Evolutionary conservation across 2,329 filamentous ascomycete species (phyloP).

Genomic region (Graphilbum sp.): DNA sequence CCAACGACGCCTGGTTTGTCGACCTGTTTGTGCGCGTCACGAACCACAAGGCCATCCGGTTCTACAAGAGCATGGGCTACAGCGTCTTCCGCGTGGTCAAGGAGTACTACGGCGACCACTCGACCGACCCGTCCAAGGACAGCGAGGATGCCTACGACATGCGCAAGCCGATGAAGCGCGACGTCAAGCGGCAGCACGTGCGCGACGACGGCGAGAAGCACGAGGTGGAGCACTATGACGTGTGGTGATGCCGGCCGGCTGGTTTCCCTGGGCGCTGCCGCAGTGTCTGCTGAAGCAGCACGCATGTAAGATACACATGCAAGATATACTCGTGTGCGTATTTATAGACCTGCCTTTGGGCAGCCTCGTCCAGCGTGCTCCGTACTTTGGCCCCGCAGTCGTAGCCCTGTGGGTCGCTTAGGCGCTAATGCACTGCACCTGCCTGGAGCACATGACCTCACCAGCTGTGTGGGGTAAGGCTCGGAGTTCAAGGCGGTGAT

Average conservation of each 20-base stretch:
- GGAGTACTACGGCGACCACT: slow-evolving; percentile 84
- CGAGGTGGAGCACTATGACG: slow-evolving; percentile 66
- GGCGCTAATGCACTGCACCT: background rate
- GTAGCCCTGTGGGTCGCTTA: no score
- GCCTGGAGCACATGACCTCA: background rate
- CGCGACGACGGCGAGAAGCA: slow-evolving; percentile 66
- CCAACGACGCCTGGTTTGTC: slow-evolving; percentile 81
- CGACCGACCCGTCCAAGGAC: slow-evolving; percentile 40
- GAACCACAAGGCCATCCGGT: slow-evolving; percentile 70
- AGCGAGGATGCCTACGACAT: slow-evolving; percentile 92
- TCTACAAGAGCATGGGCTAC: slow-evolving; percentile 88
- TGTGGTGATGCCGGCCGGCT: no score
- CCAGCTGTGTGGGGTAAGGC: background rate
- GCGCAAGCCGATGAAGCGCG: slow-evolving; percentile 77
- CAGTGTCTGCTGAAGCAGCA: no score
- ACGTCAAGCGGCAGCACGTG: slow-evolving; percentile 59
- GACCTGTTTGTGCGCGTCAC: slow-evolving; percentile 85
- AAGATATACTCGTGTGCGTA: no score
- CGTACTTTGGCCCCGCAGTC: no score
- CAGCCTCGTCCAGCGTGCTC: no score
- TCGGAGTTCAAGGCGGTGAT: no score
- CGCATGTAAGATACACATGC: no score
- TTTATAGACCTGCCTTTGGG: no score
- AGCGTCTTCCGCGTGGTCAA: slow-evolving; percentile 77
- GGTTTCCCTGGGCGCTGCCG: no score